Conservation (phyloP, 192 early-diverging fungal genomes). For the Podila horticola region DNA sequence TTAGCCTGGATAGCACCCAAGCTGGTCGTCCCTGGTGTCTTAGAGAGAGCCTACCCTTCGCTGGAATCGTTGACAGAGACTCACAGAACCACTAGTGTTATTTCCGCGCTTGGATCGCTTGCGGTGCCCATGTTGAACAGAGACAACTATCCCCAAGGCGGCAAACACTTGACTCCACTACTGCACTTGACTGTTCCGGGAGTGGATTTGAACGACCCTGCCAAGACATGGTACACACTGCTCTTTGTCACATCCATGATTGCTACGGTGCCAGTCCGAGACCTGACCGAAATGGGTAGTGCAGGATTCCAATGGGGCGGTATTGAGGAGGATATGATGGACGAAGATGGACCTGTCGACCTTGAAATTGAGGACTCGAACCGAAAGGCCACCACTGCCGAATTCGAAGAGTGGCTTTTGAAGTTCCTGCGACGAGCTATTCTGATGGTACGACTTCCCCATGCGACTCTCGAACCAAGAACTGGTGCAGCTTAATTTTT, state of each 20-base stretch:
- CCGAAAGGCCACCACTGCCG: conserved; percentile 75
- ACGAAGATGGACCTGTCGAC: conserved; percentile 56
- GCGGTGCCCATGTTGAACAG: conserved; percentile 79
- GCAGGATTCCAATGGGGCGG: conserved; percentile 52
- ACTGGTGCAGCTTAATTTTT: not conserved
- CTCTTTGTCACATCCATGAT: conserved; percentile 75
- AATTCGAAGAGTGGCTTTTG: conserved; percentile 90
- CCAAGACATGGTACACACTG: conserved; percentile 79
- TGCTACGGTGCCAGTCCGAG: conserved; percentile 71
- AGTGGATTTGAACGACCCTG: conserved; percentile 93
- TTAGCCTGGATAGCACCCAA: conserved; percentile 76
- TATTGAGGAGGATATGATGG: conserved; percentile 57
- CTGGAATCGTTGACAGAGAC: conserved; percentile 88
- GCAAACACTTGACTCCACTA: conserved; percentile 80
- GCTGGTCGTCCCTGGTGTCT: conserved; percentile 80
- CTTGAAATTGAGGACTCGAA: conserved; percentile 75
- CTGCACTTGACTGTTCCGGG: conserved; percentile 87
- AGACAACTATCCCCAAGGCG: conserved; percentile 85
- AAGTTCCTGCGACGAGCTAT: conserved; percentile 85
- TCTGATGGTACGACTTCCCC: conserved; percentile 67
- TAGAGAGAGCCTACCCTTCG: conserved; percentile 89
- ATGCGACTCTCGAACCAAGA: not conserved
- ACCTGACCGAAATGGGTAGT: conserved; percentile 63
- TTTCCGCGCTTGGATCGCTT: conserved; percentile 77
- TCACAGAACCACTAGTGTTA: conserved; percentile 87